Base-by-base conservation (phyloP, 2,329 filamentous ascomycete species). In the Microcyclospora tardicrescens region DNA sequence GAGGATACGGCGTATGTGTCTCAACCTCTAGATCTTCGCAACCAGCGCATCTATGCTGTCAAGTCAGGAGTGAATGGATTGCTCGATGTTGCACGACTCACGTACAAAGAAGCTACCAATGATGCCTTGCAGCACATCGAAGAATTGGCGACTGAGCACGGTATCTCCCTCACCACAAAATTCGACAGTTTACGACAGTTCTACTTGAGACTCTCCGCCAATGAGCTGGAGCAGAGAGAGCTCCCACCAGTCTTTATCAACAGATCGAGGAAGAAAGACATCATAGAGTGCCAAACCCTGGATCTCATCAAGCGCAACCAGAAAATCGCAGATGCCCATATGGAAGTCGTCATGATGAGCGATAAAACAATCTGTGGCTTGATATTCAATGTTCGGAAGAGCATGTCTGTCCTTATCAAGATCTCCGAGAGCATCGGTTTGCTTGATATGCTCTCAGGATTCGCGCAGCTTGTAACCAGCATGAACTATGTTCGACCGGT, bases 31-130 rank as follows among this genome's bases (percentile, higher is more conserved):
- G 89, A 95, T 44, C 67, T 94, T 40, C 75, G 87, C 11, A 93
- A 95, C 44, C 89, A 96, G 56, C 72, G 89, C 45, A 84, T 81
- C 1, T 95, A 93, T 62, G 89, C 89, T 15, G 80, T 96, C 27
- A 91, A 81, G 72, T 77, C 84, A 34, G 84, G 84, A 0, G 77
- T 91, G 32, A 86, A 84, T 50, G 84, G 84, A 2, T 72, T 95
- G 40, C 73, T 96, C 3, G 89, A 95, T 60, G 82, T 95, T 29
- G 84, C 85, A 28, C 75, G 87, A 5, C 81, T 86, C 52, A 85
- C 84, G 0, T 95, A 91, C 62, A 93, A 91, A 51, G 89, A 96
- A 57, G 77, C 81, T 2, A 91, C 79, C 5, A 74, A 81, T 35
- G 84, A 94, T 57, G 75, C 84, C 3, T 73, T 81, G 48, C 69